phyloP scores from a whole-genome alignment of 164 flowering plant species.

The Paratinospora sagittata region DNA sequence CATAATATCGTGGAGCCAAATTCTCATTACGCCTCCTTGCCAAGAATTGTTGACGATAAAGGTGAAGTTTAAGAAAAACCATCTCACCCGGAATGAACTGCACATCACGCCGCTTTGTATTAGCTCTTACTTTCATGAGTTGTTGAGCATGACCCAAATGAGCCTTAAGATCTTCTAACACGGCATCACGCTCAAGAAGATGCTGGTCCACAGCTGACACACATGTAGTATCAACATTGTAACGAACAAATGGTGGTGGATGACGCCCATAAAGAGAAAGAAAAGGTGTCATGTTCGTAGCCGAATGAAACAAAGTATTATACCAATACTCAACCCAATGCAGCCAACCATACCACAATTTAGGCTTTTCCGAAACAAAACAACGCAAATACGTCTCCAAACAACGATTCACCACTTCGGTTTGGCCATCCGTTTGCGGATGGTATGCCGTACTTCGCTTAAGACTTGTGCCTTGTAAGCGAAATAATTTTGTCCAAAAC shows the following conservation, averaged over 20 bases:
- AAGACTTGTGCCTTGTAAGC: too few species aligned
- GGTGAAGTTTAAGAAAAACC: not conserved
- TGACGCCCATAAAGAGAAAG: not conserved
- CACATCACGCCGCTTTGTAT: not conserved
- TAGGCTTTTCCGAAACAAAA: not conserved
- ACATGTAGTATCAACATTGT: not conserved
- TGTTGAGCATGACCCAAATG: not conserved
- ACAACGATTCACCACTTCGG: too few species aligned
- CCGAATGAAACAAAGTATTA: not conserved
- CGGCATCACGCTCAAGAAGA: not conserved
- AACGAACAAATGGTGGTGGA: not conserved
- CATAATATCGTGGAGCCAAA: too few species aligned
- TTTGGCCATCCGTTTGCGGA: too few species aligned
- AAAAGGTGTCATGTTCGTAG: not conserved
- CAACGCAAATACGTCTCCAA: too few species aligned
- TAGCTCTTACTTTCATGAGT: not conserved
- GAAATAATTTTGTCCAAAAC: too few species aligned
- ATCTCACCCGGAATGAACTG: not conserved
- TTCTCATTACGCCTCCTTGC: not conserved
- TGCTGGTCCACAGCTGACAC: not conserved
- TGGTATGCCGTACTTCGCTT: too few species aligned
- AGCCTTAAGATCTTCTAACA: not conserved
- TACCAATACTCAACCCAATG: constrained; percentile 7
- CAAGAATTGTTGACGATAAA: not conserved
- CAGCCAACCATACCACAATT: not conserved